These are phyloP conservation scores for Hanseniaspora occidentalis DNA, from an alignment of 805 yeast species.

Conservation along the genomic window DNA sequence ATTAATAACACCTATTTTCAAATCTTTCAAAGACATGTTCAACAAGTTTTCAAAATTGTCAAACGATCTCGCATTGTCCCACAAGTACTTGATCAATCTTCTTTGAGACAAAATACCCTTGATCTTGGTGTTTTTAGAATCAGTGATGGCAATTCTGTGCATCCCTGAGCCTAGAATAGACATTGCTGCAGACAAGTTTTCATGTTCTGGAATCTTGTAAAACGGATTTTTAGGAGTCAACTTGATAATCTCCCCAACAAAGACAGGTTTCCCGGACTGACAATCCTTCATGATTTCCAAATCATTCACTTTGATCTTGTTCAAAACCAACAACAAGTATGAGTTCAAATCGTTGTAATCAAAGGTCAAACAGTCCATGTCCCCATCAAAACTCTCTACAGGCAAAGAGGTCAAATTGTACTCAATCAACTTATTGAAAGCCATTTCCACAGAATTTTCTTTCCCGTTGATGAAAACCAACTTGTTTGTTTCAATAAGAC, in stretches of 20 bases:
- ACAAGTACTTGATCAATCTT: constrained; percentile 66
- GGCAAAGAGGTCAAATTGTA: constrained; percentile 82
- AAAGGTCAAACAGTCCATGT: constrained; percentile 62
- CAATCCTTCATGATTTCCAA: constrained; percentile 37
- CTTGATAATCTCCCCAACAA: constrained; percentile 77
- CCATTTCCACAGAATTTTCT: constrained; percentile 63
- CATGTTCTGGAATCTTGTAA: constrained; percentile 58
- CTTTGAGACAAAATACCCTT: constrained; percentile 87
- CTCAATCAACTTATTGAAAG: constrained; percentile 63
- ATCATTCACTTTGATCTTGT: constrained; percentile 37
- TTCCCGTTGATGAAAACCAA: constrained; percentile 56
- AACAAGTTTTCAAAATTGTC: constrained; percentile 67
- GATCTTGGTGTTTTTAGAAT: constrained; percentile 39
- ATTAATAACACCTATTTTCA: constrained; percentile 47
- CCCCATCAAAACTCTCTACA: constrained; percentile 28
- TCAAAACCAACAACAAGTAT: constrained; percentile 71
- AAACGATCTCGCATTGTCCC: constrained; percentile 89
- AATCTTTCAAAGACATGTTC: constrained; percentile 52
- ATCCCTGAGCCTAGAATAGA: constrained; percentile 91
- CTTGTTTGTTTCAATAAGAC: constrained; percentile 68
- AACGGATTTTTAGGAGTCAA: constrained; percentile 84
- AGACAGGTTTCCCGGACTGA: constrained; percentile 78
- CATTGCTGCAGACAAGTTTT: constrained; percentile 59
- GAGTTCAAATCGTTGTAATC: constrained; percentile 89
- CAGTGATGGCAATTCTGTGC: constrained; percentile 78